Evolutionary conservation across 805 yeast species (phyloP).

Genomic region (Zygoascus ofunaensis): DNA sequence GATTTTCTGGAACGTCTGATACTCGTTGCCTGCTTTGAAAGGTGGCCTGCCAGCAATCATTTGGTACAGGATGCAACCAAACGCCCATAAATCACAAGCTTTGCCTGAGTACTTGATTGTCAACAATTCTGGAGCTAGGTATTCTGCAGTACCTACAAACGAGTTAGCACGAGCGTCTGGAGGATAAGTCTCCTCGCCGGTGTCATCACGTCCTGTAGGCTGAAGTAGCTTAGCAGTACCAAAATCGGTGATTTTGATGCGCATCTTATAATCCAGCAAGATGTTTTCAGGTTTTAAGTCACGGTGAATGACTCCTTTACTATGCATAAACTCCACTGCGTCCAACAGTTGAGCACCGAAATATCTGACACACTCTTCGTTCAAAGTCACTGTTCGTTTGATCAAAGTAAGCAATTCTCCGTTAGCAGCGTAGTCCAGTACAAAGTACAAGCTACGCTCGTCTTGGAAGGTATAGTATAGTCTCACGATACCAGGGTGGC

Average conservation of each 20-base stretch:
- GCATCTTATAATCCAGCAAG: slow-evolving; percentile 73
- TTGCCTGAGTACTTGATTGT: slow-evolving; percentile 72
- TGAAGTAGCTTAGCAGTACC: slow-evolving; percentile 89
- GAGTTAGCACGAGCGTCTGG: slow-evolving; percentile 42
- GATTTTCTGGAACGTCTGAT: slow-evolving; percentile 81
- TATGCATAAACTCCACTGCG: slow-evolving; percentile 81
- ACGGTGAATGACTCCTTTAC: slow-evolving; percentile 82
- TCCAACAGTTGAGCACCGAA: slow-evolving; percentile 85
- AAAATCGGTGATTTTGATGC: slow-evolving; percentile 87
- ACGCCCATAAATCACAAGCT: slow-evolving; percentile 86
- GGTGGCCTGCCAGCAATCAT: slow-evolving; percentile 81
- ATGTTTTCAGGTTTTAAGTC: slow-evolving; percentile 95
- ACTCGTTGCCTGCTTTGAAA: slow-evolving; percentile 77
- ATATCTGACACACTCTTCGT: slow-evolving; percentile 66
- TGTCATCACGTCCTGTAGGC: slow-evolving; percentile 16
- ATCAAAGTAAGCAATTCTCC: slow-evolving; percentile 86
- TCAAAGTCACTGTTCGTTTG: slow-evolving; percentile 53
- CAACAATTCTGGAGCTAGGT: slow-evolving; percentile 86
- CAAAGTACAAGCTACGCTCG: slow-evolving; percentile 77
- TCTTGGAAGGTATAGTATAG: slow-evolving; percentile 93
- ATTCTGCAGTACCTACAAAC: slow-evolving; percentile 96
- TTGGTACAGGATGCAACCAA: slow-evolving; percentile 83
- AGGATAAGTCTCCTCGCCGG: slow-evolving; percentile 24
- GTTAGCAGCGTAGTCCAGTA: slow-evolving; percentile 85
- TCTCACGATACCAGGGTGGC: slow-evolving; percentile 91